Base-by-base conservation (phyloP, 2,329 filamentous ascomycete genomes). In the Fusarium pseudograminearum region DNA sequence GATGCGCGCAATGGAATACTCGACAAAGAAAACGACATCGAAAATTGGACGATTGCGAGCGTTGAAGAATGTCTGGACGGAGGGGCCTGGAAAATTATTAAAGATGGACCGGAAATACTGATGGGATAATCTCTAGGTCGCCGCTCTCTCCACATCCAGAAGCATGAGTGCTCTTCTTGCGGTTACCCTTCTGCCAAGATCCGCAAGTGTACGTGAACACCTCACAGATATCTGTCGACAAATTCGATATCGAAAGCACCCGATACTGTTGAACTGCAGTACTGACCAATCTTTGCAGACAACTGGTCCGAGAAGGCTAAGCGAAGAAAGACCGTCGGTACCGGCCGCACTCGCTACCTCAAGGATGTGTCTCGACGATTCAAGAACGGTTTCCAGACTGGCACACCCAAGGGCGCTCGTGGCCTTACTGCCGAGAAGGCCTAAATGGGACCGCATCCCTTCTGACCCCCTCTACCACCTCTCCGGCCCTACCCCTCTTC, bases 241-340 rank as follows among this genome's bases (percentile, higher is more conserved):
- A 52, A 58, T 16, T 24, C 54, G 57, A 64, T 47, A 38, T 48
- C 63, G 56, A 69, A n/a, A 40, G 41, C 44, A 6, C 30, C 38
- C 50, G 56, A 53, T 33, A 40, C 31, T 50, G 22, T 36, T 50
- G 26, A 34, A 56, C 33, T 36, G 46, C n/a, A 55, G 67, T 67
- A 66, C 71, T 73, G 53, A 73, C 73, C 40, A 55, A 48, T 18
- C 28, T 40, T 24, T 52, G 82, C 82, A 98, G 95, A 91, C 91
- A 98, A 99, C 93, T 99, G 96, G 96, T 90, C 93, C 84, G 95
- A 98, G 90, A 99, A 99, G 93, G 95, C 94, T 80, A 98, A 98
- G 93, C 90, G 96, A 85, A 97, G 96, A 92, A 98, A 98, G 94
- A 98, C 95, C 81, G 95, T 93, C 83, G 96, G 96, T 80, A 95